Percentiles rank a stretch among this genome's conserved stretches.
phyloP scores from a whole-genome alignment of 140 eudicot genomes.

The Anethum foeniculum region DNA sequence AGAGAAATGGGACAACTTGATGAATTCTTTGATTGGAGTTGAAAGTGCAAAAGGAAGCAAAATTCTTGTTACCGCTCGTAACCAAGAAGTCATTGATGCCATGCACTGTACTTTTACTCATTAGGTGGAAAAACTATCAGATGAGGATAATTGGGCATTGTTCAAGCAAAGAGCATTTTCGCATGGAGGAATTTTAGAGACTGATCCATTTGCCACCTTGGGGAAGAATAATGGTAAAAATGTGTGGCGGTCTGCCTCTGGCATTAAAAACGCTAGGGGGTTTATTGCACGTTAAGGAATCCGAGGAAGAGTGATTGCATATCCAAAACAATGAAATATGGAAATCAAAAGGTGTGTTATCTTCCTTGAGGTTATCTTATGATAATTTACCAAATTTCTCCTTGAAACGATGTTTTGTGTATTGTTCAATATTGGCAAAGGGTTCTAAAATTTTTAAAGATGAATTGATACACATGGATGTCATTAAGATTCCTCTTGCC shows the following conservation, averaged over 20 bases:
- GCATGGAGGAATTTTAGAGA: neutral
- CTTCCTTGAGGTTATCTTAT: constrained; percentile 18
- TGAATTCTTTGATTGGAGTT: neutral
- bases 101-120: neutral
- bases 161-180: constrained; percentile 19
- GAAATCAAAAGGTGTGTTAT: neutral
- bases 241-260: constrained; percentile 10
- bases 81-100: constrained; percentile 3
- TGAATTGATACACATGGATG: constrained; percentile 23
- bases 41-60: neutral
- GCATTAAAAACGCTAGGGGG: neutral
- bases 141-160: constrained; percentile 13
- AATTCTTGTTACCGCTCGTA: neutral
- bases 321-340: constrained; percentile 12
- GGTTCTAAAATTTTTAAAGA: constrained; percentile 6
- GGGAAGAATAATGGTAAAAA: neutral
- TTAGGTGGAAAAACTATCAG: neutral
- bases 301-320: neutral
- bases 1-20: constrained; percentile 9
- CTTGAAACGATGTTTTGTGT: constrained; percentile 22
- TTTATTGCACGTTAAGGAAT: neutral
- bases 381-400: constrained; percentile 16
- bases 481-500: constrained; percentile 13
- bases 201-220: neutral
- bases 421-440: constrained; percentile 20